Evolutionary conservation across 106 monocot species (phyloP), one percentile per base, ranked within the genome.

Genomic region (Hemerocallis citrina): DNA sequence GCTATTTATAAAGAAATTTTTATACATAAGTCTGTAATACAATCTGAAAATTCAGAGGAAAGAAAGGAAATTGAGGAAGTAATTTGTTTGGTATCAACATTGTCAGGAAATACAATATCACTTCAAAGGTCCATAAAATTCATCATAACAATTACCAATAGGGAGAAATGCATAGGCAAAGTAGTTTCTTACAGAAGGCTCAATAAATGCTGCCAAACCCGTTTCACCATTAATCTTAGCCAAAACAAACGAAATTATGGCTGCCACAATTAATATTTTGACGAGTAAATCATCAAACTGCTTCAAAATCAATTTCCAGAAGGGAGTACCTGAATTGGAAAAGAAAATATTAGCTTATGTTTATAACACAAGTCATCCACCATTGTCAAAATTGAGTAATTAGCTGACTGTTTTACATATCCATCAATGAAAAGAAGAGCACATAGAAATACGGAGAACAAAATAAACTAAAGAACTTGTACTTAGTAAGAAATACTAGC

Each of bases 211-310:
- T 36, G 84, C 57, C 19, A 92, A 36, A 33, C 87, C 86, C 29
- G 91, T 98, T 52, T 98, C 96, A 7, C 96, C 96, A 80, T 98
- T 85, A 42, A 98, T 57, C 51, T 82, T 65, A 66, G 96, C 96
- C 76, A 98, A 66, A 71, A 98, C 46, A 63, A 98, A 98, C 28
- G 96, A 98, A 56, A 98, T 42, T 38, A 98, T 39, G 13, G 96
- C 96, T 62, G 96, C 96, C 60, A 85, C 96, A 52, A 98, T 98
- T 70, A 98, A 77, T 85, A 98, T 98, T 72, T 76, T 92, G 45
- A 98, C 96, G 64, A 98, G 96, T 72, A 98, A 92, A 72, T 98
- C 96, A 75, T 98, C 92, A 57, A 98, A 98, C 51, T 98, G 96
- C 74, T 98, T 98, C 70, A 98, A 38, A 64, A 98, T 66, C 66